Evolutionary conservation across 805 yeast genomes (phyloP), one percentile per base, ranked within the genome.

Genomic region (Saccharomyces eubayanus): DNA sequence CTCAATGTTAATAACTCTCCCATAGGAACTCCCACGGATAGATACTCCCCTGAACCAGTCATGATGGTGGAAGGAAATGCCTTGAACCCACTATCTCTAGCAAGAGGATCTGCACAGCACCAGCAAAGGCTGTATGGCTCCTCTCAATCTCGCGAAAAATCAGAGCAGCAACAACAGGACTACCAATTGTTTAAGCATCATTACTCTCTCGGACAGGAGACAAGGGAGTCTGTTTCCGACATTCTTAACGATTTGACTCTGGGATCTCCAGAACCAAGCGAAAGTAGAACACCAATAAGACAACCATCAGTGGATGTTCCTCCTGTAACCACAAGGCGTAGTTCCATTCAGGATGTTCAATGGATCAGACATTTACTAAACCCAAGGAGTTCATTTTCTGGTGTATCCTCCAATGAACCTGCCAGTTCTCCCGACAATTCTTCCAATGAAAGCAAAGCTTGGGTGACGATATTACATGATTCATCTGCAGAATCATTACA

Each of bases 331-430:
- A 48, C 56, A 29, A 59, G 71, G 52, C 53, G 70, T 11, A 55
- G 67, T 16, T 67, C 71, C 11, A 56, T 68, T 6, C 69, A 67
- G 51, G 72, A 66, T 28, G 67, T 65, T 24, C 68, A 64, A 53
- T 62, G 68, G 57, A 61, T 68, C 9, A 60, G 70, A 52, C 70
- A 67, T 47, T 54, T 63, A 40, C 49, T 68, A 52, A 69, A 69
- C 50, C 72, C 72, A n/a, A 59, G 72, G 52, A 66, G 70, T 55
- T 69, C 72, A 1, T 68, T 69, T 47, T 66, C 72, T 6, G 69
- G 69, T 6, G 55, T 55, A 3, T 59, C 68, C 2, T 29, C 58
- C 5, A 58, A 61, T 50, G 68, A 63, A 50, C 64, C 65, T 3
- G 3, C 47, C 20, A 31, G 36, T 12, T 20, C 14, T 5, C 36